Base-by-base conservation (phyloP, 2,329 filamentous ascomycete genomes). In the Alternaria metachromatica region DNA sequence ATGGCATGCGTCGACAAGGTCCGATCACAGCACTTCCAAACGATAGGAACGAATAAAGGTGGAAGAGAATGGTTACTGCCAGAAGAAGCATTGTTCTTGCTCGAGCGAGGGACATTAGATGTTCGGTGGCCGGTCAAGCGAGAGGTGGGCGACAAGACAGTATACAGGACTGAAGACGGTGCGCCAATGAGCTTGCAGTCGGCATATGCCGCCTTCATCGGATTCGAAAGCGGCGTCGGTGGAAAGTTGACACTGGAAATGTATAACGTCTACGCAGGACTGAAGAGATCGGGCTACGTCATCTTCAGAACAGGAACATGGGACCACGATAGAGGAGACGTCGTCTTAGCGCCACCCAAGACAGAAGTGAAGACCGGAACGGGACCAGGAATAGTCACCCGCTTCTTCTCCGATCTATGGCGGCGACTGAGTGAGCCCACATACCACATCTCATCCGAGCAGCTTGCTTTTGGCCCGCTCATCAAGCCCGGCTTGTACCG, bases 141-240 rank as follows among this genome's bases (percentile, higher is more conserved):
- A 15, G 76, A 76, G 21, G 72, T 75, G 2, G 74, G 72, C 4
- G 77, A 76, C 13, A 74, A 73, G 12, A 70, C 63, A 37, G 65
- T 54, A 5, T 61, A 70, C 51, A 63, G 61, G 15, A 87, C 88
- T 37, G 85, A 86, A 62, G 87, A 89, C 7, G 82, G 86, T 5
- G 80, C 96, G n/a, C 94, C 95, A 0, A 90, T 99, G 84, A 97
- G 92, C 79, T 82, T 98, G 43, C 93, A 98, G 79, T 94, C 92
- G 6, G 94, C 94, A 0, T 98, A 98, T 82, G 88, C 94, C 6
- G 87, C 93, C 21, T 89, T 97, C 57, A 87, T 97, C 67, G 93
- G 93, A 2, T 83, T 87, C 23, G 90, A 92, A 51, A 86, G 83
- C 6, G 86, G 76, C 13, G 69, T 78, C 8, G 80, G 80, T 2